These are phyloP conservation scores for Suillus subluteus DNA, from an alignment of 768 basidiomycete species.

Conservation along the genomic window DNA sequence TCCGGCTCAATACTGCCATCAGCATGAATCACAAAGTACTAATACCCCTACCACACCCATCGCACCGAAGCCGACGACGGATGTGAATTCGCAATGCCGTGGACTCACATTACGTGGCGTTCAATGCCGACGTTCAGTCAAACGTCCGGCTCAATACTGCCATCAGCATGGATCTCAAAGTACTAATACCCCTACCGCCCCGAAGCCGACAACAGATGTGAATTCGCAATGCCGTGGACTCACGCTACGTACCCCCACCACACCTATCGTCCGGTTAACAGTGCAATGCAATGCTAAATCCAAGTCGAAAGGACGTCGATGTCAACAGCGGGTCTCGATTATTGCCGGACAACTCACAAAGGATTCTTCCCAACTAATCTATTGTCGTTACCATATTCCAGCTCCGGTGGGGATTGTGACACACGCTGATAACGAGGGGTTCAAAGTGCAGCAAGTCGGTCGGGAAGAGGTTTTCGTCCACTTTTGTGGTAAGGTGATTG, in stretches of 20 bases:
- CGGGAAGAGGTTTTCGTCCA: conserved; percentile 47
- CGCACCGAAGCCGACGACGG: background rate
- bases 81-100: background rate
- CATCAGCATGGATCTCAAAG: background rate
- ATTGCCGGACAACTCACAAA: too few relatives aligned
- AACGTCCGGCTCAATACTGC: background rate
- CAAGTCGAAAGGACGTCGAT: background rate
- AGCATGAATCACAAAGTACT: background rate
- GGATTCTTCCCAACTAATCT: background rate
- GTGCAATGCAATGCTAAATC: background rate
- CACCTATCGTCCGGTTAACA: background rate
- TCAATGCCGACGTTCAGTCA: background rate
- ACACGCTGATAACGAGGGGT: conserved; percentile 49
- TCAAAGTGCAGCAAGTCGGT: conserved; percentile 51
- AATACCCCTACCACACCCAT: background rate
- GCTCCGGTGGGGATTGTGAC: conserved; percentile 32
- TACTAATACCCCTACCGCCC: background rate
- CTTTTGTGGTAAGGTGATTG: conserved; percentile 53
- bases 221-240: too few relatives aligned
- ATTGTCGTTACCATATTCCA: background rate
- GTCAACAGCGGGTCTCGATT: background rate
- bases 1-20: background rate
- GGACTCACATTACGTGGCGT: background rate
- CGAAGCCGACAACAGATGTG: too few relatives aligned
- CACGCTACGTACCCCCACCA: background rate